Conservation (phyloP, 2,329 filamentous ascomycete species). For the Seiridium cupressi region DNA sequence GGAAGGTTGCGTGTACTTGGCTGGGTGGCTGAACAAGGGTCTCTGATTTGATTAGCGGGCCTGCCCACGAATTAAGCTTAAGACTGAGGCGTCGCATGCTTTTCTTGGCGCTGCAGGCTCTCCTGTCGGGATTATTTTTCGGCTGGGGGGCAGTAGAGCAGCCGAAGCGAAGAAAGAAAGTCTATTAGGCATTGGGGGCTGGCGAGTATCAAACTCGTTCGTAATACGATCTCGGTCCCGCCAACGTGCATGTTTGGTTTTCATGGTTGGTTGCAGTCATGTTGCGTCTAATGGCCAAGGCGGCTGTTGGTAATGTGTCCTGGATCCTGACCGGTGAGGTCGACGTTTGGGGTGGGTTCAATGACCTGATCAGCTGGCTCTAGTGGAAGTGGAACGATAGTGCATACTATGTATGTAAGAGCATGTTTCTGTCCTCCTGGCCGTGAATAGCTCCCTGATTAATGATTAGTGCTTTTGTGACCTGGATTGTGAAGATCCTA, state of each 20-base stretch:
- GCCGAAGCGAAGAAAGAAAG: not conserved
- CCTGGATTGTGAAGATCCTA: too few relatives aligned
- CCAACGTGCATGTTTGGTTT: not conserved
- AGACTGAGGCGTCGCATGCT: not conserved
- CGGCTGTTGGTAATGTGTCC: too few relatives aligned
- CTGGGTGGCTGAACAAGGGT: not conserved
- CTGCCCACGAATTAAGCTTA: constrained; percentile 13
- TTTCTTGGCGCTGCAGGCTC: not conserved
- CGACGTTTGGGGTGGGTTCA: too few relatives aligned
- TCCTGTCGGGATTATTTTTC: not conserved
- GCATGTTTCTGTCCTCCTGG: too few relatives aligned
- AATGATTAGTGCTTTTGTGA: too few relatives aligned
- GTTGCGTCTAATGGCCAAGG: too few relatives aligned
- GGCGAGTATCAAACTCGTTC: not conserved
- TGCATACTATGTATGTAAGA: too few relatives aligned
- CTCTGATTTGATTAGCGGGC: constrained; percentile 11
- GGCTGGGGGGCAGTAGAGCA: not conserved
- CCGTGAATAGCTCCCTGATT: too few relatives aligned
- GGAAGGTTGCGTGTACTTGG: not conserved
- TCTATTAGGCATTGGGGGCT: not conserved
- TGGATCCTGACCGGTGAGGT: too few relatives aligned
- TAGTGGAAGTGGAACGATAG: too few relatives aligned
- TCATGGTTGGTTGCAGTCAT: not conserved
- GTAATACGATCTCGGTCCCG: not conserved
- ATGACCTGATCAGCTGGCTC: too few relatives aligned